Evolutionary conservation across 1,284 basidiomycete genomes (phyloP).

Genomic region (Moesziomyces antarcticus): DNA sequence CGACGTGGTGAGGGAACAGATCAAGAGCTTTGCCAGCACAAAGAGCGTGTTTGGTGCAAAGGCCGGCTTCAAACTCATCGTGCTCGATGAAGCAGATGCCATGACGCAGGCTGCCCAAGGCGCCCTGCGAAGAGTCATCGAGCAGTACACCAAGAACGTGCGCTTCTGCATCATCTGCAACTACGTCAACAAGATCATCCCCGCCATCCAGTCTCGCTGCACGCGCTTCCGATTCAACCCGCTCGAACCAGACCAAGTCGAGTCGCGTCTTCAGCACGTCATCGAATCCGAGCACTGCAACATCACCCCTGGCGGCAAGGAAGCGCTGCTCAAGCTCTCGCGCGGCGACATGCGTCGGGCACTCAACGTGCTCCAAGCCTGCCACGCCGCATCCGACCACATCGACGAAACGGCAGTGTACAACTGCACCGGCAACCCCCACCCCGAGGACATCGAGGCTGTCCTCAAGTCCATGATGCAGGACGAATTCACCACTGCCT

Average conservation of each 20-base stretch:
- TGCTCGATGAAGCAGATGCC: constrained; percentile 99
- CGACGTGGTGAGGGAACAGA: constrained; percentile 97
- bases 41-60: constrained; percentile 77
- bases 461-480: constrained; percentile 96
- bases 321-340: constrained; percentile 89
- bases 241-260: constrained; percentile 84
- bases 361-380: constrained; percentile 94
- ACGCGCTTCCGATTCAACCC: constrained; percentile 97
- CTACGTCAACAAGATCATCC: constrained; percentile 99
- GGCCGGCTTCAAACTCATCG: constrained; percentile 86
- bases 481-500: constrained; percentile 93
- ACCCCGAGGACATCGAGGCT: constrained; percentile 90
- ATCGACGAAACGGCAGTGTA: constrained; percentile 93
- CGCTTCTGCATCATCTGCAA: constrained; percentile 99
- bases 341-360: constrained; percentile 98
- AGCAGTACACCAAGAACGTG: constrained; percentile 98
- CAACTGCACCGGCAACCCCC: constrained; percentile 94
- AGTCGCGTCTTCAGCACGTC: constrained; percentile 82
- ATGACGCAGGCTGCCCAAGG: constrained; percentile 99
- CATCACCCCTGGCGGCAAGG: constrained; percentile 84
- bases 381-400: constrained; percentile 90
- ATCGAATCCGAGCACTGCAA: constrained; percentile 87
- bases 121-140: constrained; percentile 93
- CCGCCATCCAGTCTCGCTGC: constrained; percentile 97
- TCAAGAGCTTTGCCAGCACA: constrained; percentile 97